A percentile compares a stretch with the other conserved stretches of the same genome.
Conservation (phyloP, 192 early-diverging fungal species). For the Backusella mclennaniae region DNA sequence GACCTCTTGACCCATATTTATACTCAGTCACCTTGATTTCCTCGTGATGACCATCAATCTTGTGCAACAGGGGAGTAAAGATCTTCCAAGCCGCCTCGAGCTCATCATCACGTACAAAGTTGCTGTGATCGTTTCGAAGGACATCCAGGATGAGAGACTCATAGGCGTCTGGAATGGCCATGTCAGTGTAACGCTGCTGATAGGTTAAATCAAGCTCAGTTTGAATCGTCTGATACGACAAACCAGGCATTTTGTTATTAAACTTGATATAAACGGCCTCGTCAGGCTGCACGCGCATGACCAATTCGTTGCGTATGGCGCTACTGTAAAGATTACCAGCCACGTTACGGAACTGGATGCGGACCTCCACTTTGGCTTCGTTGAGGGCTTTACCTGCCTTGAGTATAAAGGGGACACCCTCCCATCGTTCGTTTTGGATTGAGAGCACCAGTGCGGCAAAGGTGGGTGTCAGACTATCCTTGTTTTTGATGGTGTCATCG, state of each 20-base stretch:
- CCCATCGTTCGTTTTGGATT: conserved; percentile 95
- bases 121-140: conserved; percentile 88
- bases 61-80: conserved; percentile 93
- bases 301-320: conserved; percentile 89
- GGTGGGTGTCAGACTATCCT: conserved; percentile 83
- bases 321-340: conserved; percentile 75
- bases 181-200: conserved; percentile 79
- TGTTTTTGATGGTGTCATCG: conserved; percentile 76
- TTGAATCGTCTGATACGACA: conserved; percentile 79
- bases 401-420: conserved; percentile 86
- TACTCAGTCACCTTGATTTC: conserved; percentile 62
- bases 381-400: conserved; percentile 89
- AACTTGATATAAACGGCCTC: conserved; percentile 98
- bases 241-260: conserved; percentile 91
- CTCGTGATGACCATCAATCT: conserved; percentile 62
- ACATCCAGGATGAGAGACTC: conserved; percentile 93
- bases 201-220: conserved; percentile 95
- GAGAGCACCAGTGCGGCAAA: conserved; percentile 86
- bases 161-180: conserved; percentile 96
- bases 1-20: conserved; percentile 82
- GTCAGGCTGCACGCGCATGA: conserved; percentile 89
- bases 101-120: conserved; percentile 93
- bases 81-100: conserved; percentile 98
- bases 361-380: conserved; percentile 90
- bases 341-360: conserved; percentile 95